Percentiles rank a stretch among this genome's conserved stretches.
These are phyloP conservation scores for Silene vulgaris DNA, from an alignment of 179 eudicot genomes.

Conservation along the genomic window DNA sequence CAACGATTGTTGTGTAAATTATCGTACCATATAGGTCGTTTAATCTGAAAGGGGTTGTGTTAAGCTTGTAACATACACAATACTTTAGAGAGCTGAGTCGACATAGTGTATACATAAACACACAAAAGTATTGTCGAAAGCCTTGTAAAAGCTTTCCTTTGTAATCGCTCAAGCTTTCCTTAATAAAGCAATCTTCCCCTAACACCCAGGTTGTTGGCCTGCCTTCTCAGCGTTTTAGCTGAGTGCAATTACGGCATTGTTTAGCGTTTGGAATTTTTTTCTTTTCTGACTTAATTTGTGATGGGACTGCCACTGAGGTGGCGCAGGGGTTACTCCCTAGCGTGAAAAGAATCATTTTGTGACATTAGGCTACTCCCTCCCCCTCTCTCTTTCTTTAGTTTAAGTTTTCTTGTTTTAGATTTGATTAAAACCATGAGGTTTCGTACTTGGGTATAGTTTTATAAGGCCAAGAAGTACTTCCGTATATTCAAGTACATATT, in stretches of 20 bases:
- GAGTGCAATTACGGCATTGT: neutral
- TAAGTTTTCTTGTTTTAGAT: neutral
- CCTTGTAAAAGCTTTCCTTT: neutral
- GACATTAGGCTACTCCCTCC: too few relatives aligned
- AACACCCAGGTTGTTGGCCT: neutral
- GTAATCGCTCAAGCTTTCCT: neutral
- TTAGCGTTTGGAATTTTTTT: neutral
- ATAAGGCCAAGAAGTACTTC: neutral
- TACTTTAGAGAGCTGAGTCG: neutral
- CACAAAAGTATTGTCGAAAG: neutral
- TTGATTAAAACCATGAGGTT: neutral
- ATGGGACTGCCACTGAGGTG: neutral
- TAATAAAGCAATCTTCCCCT: neutral
- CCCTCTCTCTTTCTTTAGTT: too few relatives aligned
- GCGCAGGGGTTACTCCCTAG: neutral
- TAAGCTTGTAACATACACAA: neutral
- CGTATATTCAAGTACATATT: neutral
- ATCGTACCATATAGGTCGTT: neutral
- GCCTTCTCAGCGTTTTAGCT: neutral
- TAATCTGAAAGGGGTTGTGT: neutral
- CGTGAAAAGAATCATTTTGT: neutral
- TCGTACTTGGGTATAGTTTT: too few relatives aligned
- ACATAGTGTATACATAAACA: neutral
- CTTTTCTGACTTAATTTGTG: neutral
- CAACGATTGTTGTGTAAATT: neutral